Evolutionary conservation across 2,329 filamentous ascomycete species (phyloP).

Genomic region (Aureobasidium namibiae): DNA sequence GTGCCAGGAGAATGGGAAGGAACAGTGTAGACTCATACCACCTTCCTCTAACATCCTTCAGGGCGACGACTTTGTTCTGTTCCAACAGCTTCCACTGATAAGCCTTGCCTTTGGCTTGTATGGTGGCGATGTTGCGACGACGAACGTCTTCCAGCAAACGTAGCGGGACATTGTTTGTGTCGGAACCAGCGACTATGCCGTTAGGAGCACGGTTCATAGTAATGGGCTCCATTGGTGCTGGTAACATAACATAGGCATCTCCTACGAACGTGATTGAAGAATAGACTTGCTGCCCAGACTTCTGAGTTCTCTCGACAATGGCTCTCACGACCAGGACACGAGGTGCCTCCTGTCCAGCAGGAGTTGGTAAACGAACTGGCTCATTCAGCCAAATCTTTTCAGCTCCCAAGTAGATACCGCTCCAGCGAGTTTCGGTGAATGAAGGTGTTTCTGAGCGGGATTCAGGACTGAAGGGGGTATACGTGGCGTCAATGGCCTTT

Average conservation of each 20-base stretch:
- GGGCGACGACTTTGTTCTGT: constrained; percentile 26
- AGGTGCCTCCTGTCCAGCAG: constrained; percentile 28
- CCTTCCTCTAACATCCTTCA: constrained; percentile 48
- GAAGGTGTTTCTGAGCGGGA: constrained; percentile 29
- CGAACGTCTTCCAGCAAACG: constrained; percentile 46
- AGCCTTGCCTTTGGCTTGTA: constrained; percentile 26
- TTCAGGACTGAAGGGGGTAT: constrained; percentile 45
- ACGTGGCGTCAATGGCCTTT: constrained; percentile 47
- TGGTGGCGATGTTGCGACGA: constrained; percentile 38
- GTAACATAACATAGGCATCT: constrained; percentile 44
- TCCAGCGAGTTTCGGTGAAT: constrained; percentile 39
- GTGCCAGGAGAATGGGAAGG: constrained; percentile 32
- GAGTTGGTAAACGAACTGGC: constrained; percentile 42
- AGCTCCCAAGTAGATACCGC: constrained; percentile 48
- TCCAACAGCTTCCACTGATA: constrained; percentile 38
- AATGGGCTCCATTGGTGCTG: constrained; percentile 31
- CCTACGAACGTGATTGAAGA: constrained; percentile 32
- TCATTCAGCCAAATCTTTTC: constrained; percentile 56
- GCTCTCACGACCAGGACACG: constrained; percentile 42
- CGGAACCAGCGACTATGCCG: constrained; percentile 17
- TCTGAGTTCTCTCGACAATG: constrained; percentile 32
- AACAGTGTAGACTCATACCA: constrained; percentile 52
- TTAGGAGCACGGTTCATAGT: constrained; percentile 19
- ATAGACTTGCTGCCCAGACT: constrained; percentile 17
- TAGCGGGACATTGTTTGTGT: constrained; percentile 38